Percentiles rank a stretch among this genome's conserved stretches.
Conservation (phyloP, 768 basidiomycete species). For the Fomitopsis serialis region DNA sequence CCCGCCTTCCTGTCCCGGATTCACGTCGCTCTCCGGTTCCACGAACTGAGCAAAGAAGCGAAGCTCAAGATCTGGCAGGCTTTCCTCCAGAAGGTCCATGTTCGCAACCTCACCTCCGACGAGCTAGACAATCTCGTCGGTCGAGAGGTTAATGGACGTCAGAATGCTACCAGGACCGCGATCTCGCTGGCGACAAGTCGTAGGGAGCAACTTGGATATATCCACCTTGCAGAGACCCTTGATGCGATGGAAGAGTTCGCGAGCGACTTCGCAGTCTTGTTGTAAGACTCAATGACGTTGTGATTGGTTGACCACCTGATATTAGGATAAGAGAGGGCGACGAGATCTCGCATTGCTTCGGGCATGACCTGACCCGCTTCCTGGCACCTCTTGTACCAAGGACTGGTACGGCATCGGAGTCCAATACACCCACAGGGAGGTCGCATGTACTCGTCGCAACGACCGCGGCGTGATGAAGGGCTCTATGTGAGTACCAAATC, state of each 20-base stretch:
- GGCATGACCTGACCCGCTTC: too few species aligned
- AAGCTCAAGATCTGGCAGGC: slow-evolving; percentile 21
- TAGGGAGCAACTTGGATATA: slow-evolving; percentile 36
- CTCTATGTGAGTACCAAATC: too few species aligned
- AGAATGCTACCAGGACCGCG: slow-evolving; percentile 62
- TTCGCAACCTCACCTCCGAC: slow-evolving; percentile 23
- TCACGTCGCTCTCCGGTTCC: slow-evolving; percentile 41
- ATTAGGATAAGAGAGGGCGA: too few species aligned
- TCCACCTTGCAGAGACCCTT: slow-evolving; percentile 44
- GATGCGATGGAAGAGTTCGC: slow-evolving; percentile 52
- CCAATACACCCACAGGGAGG: too few species aligned
- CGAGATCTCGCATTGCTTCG: too few species aligned
- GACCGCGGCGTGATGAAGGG: too few species aligned
- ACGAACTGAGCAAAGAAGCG: slow-evolving; percentile 19
- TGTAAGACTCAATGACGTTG: too few species aligned
- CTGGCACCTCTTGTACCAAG: too few species aligned
- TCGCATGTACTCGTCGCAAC: too few species aligned
- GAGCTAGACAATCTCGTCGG: slow-evolving; percentile 38
- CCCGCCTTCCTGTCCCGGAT: slow-evolving; percentile 66
- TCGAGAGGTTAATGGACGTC: slow-evolving; percentile 53
- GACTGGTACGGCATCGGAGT: too few species aligned
- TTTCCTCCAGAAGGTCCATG: slow-evolving; percentile 24
- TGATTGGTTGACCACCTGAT: too few species aligned
- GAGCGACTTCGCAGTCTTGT: too few species aligned
- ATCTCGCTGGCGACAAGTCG: slow-evolving; percentile 49